Percentiles rank a stretch among this genome's conserved stretches.
Evolutionary conservation across 495 filamentous ascomycete genomes (phyloP).

Genomic region (Talaromyces proteolyticus): DNA sequence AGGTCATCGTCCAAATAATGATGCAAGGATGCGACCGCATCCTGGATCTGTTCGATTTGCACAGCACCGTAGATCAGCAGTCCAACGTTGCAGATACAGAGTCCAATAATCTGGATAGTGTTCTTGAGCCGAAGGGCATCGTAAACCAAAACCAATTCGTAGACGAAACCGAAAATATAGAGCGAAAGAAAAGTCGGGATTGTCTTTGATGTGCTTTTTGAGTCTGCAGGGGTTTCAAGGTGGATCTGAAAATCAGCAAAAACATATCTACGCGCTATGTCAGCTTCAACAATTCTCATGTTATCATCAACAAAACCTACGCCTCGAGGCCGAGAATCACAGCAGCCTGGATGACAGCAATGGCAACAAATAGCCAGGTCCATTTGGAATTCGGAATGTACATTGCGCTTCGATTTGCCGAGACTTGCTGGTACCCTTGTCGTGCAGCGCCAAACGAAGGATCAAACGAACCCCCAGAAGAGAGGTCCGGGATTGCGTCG

Average conservation of each 20-base stretch:
- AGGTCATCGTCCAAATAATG: constrained; percentile 38
- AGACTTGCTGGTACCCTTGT: constrained; percentile 45
- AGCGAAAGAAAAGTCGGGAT: constrained; percentile 88
- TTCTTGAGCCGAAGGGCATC: constrained; percentile 94
- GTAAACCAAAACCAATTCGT: constrained; percentile 81
- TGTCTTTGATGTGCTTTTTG: constrained; percentile 48
- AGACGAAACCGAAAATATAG: constrained; percentile 96
- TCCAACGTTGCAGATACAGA: constrained; percentile 86
- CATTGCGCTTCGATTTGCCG: constrained; percentile 35
- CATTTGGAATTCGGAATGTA: constrained; percentile 75
- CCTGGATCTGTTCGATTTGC: constrained; percentile 80
- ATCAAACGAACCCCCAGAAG: constrained; percentile 58
- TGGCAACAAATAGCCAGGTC: constrained; percentile 79
- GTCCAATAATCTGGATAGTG: constrained; percentile 95
- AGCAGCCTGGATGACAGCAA: constrained; percentile 68
- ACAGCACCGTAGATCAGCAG: constrained; percentile 89
- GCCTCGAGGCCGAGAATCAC: constrained; percentile 78
- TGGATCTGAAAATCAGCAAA: constrained; percentile 58
- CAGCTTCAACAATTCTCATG: too few relatives aligned
- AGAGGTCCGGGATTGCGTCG: constrained; percentile 57
- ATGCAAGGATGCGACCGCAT: constrained; percentile 52
- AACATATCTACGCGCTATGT: constrained; percentile 39
- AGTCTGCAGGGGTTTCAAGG: constrained; percentile 41
- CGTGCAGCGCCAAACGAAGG: constrained; percentile 45
- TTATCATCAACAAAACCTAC: constrained; percentile 49